These are phyloP conservation scores for Pythium vanterpoolii DNA, from an alignment of 352 stramenopile species.

Conservation along the genomic window DNA sequence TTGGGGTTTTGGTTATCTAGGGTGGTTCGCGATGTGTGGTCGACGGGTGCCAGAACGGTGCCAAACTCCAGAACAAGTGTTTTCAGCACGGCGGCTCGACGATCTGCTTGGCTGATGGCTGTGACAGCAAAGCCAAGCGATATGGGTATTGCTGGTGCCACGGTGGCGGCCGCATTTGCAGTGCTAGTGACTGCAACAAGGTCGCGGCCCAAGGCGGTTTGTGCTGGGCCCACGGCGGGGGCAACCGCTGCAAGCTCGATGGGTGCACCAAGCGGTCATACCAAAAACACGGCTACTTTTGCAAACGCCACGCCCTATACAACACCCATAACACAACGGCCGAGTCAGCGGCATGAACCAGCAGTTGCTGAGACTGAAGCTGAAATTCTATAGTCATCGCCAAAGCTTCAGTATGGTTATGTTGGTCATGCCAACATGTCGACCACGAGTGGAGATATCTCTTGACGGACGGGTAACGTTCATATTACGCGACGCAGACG, in stretches of 20 bases:
- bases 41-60: slow-evolving; percentile 57
- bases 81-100: slow-evolving; percentile 76
- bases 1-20: neutral
- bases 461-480: no score
- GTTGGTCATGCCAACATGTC: no score
- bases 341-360: neutral
- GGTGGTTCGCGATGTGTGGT: slow-evolving; percentile 47
- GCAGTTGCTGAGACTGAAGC: no score
- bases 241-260: slow-evolving; percentile 61
- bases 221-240: slow-evolving; percentile 74
- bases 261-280: slow-evolving; percentile 68
- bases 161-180: slow-evolving; percentile 68
- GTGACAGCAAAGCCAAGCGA: slow-evolving; percentile 68
- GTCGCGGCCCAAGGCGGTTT: slow-evolving; percentile 63
- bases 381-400: no score
- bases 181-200: slow-evolving; percentile 48
- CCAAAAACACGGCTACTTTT: slow-evolving; percentile 74
- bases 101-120: slow-evolving; percentile 56
- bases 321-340: neutral
- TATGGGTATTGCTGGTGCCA: slow-evolving; percentile 83
- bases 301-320: slow-evolving; percentile 36
- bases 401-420: no score
- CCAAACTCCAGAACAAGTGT: slow-evolving; percentile 69
- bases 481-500: no score
- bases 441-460: no score